Percentiles rank a stretch among this genome's conserved stretches.
Conservation (phyloP, 257 asterid genomes). For the Orobanche coerulescens region DNA sequence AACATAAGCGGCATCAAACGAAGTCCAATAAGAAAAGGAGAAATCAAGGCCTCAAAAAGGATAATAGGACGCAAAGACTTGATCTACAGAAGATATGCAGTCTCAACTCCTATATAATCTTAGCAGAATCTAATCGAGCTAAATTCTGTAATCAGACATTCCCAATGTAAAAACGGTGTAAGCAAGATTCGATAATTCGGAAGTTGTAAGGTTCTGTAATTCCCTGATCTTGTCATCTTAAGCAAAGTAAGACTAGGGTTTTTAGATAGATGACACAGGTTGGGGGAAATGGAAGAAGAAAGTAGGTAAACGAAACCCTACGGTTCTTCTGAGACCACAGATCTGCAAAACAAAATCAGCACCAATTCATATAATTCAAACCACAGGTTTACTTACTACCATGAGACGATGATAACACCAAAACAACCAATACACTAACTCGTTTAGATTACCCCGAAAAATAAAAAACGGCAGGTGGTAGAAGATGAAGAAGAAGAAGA, state of each 20-base stretch:
- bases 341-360: slow-evolving; percentile 24
- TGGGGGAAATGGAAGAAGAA: slow-evolving; percentile 9
- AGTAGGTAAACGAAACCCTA: slow-evolving; percentile 21
- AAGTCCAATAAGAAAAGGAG: background rate
- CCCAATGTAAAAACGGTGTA: slow-evolving; percentile 2
- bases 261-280: slow-evolving; percentile 20
- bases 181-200: slow-evolving; percentile 20
- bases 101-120: no score
- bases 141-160: slow-evolving; percentile 1
- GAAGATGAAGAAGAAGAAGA: no score
- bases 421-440: slow-evolving; percentile 8
- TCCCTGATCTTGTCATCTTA: slow-evolving; percentile 39
- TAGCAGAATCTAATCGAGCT: slow-evolving; percentile 26
- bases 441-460: background rate
- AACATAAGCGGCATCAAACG: background rate
- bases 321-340: slow-evolving; percentile 24
- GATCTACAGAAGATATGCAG: background rate
- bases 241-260: slow-evolving; percentile 50
- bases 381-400: slow-evolving; percentile 1
- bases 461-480: no score
- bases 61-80: background rate
- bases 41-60: background rate
- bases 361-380: slow-evolving; percentile 16
- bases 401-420: slow-evolving; percentile 9
- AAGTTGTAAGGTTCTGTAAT: slow-evolving; percentile 22